phyloP scores from a whole-genome alignment of 257 asterid genomes.

The Cinchona pubescens region DNA sequence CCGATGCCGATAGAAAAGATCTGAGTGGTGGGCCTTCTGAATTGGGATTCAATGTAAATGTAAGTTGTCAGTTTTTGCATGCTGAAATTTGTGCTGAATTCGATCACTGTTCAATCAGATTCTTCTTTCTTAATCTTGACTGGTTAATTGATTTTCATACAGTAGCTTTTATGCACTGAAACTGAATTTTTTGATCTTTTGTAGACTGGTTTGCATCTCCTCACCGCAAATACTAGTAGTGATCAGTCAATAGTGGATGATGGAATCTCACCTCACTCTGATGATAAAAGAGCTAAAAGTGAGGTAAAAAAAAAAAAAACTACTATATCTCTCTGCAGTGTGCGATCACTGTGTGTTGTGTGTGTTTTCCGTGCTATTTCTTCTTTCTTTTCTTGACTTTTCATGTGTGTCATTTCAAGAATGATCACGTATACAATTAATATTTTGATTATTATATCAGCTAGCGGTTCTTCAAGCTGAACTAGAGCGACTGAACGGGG shows the following conservation, averaged over 20 bases:
- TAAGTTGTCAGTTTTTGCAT: constrained; percentile 20
- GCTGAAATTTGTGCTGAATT: background rate
- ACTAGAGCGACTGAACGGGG: constrained; percentile 51
- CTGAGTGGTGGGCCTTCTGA: constrained; percentile 23
- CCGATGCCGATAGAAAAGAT: constrained; percentile 14
- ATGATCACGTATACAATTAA: background rate
- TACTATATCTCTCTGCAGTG: no score
- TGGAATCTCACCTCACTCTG: constrained; percentile 40
- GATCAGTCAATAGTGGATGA: constrained; percentile 64
- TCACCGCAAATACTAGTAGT: constrained; percentile 53
- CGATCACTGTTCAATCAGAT: no score
- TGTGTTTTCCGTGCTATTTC: background rate
- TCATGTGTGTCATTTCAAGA: constrained; percentile 7
- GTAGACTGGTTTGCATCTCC: constrained; percentile 78
- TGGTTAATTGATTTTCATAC: no score
- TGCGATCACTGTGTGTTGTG: background rate
- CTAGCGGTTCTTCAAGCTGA: constrained; percentile 55
- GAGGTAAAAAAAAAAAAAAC: constrained; percentile 55
- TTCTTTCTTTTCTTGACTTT: background rate
- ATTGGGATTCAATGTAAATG: constrained; percentile 65
- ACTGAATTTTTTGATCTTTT: no score
- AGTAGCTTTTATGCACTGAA: no score
- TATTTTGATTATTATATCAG: constrained; percentile 21
- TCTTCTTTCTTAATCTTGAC: no score
- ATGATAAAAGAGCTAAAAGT: constrained; percentile 45